Conservation (phyloP, 2,329 filamentous ascomycete species). For the Phyllosticta capitalensis region DNA sequence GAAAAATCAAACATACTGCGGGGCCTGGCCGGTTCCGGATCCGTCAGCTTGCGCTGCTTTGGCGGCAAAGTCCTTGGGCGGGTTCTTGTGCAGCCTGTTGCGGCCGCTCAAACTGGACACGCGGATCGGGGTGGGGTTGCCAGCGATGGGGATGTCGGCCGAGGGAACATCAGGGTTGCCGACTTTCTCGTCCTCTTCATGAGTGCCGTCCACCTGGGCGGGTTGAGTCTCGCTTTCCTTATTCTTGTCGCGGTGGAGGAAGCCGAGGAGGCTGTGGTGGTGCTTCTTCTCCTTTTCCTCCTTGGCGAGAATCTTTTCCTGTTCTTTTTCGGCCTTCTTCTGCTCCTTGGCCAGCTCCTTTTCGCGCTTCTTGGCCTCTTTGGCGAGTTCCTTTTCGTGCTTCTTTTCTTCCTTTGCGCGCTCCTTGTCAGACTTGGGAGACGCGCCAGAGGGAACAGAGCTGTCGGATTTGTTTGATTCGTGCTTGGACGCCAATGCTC, state of each 20-base stretch:
- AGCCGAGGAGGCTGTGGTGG: constrained; percentile 24
- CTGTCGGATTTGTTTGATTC: constrained; percentile 10
- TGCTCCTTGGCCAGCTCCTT: constrained; percentile 13
- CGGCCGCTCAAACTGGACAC: constrained; percentile 20
- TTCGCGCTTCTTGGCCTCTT: constrained; percentile 10
- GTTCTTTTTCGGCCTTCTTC: constrained; percentile 14
- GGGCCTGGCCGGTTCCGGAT: constrained; percentile 1
- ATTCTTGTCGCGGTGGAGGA: constrained; percentile 33
- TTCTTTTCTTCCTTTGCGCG: constrained; percentile 15
- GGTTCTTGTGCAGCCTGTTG: constrained; percentile 34
- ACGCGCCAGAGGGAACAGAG: background rate
- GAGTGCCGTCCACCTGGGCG: constrained; percentile 13
- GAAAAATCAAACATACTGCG: constrained; percentile 10
- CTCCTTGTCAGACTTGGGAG: constrained; percentile 15
- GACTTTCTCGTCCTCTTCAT: background rate
- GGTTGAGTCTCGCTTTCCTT: constrained; percentile 18
- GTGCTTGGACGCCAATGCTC: constrained; percentile 18
- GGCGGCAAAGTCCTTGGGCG: constrained; percentile 27
- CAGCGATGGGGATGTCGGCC: constrained; percentile 15
- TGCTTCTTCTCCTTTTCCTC: constrained; percentile 30
- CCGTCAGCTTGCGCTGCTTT: background rate
- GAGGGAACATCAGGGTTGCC: background rate
- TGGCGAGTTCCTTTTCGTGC: constrained; percentile 14
- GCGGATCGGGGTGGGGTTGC: constrained; percentile 17
- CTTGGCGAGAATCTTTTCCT: constrained; percentile 5